phyloP scores from a whole-genome alignment of 257 asterid species.

The Pogostemon cablin region DNA sequence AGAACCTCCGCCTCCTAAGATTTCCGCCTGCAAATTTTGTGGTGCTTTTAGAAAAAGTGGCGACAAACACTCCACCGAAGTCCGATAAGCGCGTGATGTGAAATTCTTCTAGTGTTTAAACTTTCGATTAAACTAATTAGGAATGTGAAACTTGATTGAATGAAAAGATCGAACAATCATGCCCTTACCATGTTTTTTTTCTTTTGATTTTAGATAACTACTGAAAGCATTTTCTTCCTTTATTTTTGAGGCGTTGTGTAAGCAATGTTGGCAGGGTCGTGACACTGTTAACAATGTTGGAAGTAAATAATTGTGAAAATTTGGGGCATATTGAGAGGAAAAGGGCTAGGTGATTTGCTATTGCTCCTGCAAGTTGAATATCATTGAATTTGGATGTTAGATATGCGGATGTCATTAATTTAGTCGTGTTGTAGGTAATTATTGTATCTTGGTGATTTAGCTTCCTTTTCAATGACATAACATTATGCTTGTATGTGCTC shows the following conservation, averaged over 20 bases:
- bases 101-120: constrained; percentile 4
- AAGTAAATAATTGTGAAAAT: constrained; percentile 69
- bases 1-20: constrained; percentile 61
- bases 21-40: constrained; percentile 53
- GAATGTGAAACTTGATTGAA: constrained; percentile 27
- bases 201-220: constrained; percentile 1
- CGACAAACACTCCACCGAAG: constrained; percentile 42
- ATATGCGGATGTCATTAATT: constrained; percentile 93
- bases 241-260: background rate
- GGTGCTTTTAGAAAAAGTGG: constrained; percentile 39
- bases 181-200: background rate
- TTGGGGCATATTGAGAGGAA: constrained; percentile 74
- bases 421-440: constrained; percentile 89
- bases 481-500: too few species aligned
- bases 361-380: constrained; percentile 96
- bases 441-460: background rate
- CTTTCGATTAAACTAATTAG: background rate
- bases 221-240: background rate
- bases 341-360: constrained; percentile 87
- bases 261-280: constrained; percentile 47
- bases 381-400: constrained; percentile 92
- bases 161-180: constrained; percentile 17
- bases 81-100: constrained; percentile 48
- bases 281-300: constrained; percentile 79
- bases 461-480: background rate